Evolutionary conservation across 768 basidiomycete genomes (phyloP), one percentile per base, ranked within the genome.

Genomic region (Lactarius vividus): DNA sequence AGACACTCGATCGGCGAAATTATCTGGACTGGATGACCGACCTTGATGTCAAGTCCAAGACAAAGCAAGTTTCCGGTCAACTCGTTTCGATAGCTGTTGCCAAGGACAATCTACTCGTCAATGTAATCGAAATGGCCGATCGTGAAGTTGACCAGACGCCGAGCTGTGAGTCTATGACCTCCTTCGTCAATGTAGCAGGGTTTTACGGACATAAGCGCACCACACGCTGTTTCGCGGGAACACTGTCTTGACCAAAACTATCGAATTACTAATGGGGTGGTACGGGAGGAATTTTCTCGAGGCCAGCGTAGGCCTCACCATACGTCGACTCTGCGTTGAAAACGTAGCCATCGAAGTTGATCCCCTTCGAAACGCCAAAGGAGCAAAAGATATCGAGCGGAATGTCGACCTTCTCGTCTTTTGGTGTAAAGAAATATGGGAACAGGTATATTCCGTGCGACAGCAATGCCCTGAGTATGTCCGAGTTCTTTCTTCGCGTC

Each of bases 371-470:
- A 85, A 83, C 55, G 80, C 84, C 16, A 89, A 87, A 73, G 71
- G 81, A 54, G 71, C 78, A 11, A 88, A 85, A 73, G 87, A 88
- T 54, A 77, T 85, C 29, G 88, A 89, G 65, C 82, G 83, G 37
- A 88, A 86, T 66, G 82, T 88, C 7, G 88, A 90, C 35, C 81
- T 81, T 49, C 81, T 96, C 49, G 84, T 88, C 6, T 78, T 84
- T 58, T 95, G 93, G 92, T 91, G 88, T 74, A 82, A 83, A 63
- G 86, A 87, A 69, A 85, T 92, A 70, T 94, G 93, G 92, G 83
- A 83, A 52, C 83, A 88, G 58, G 94, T 96, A 59, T 92, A 92
- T 74, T 82, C 85, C 29, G 86, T 84, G 33, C 80, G 91, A 61
- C 76, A 78, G 10, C 84, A 89, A 72, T 94, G 94, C 72, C 94